Base-by-base conservation (phyloP, 192 early-diverging fungal genomes). In the Podila epicladia region DNA sequence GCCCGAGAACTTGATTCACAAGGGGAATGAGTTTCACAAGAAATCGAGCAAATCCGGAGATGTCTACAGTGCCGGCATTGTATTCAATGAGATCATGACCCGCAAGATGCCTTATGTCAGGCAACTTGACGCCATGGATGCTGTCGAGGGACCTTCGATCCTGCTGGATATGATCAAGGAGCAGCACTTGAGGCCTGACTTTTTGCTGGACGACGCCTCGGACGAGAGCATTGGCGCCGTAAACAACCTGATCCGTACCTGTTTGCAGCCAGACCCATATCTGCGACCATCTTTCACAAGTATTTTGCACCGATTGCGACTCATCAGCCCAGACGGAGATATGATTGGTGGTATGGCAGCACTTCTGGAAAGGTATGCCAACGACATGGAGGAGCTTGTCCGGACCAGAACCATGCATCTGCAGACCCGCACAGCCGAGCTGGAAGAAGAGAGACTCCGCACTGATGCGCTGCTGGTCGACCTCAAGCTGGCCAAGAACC, bases 71-170 rank as follows among this genome's bases (percentile, higher is more conserved):
- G 85, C 82, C 3, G 85, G 85, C 8, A 78, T 86, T 33, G 58
- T 86, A 41, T 84, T 86, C 37, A 86, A 86, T 62, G 85, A 86
- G 72, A 83, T 86, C 22, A 71, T 86, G 63, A 86, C 85, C 9
- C 69, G 78, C 13, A 80, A 83, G 51, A 61, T 59, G 20, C 85
- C 85, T 5, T 86, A 86, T 62, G 31, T 63, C 15, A 15, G 69
- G 15, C 82, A 83, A 28, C 17, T 64, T 26, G 48, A 4, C 9
- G 41, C 15, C 35, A 22, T 67, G 31, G 71, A 73, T 58, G 66
- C 65, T 5, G 22, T 5, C 33, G 22, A 17, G 20, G 65, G 65
- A 2, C 65, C 77, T 0, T 22, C 53, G 3, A 50, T 63, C 1
- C 17, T 70, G 31, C 69, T 80, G n/a, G 71, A 69, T 35, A 55